A percentile compares a stretch with the other conserved stretches of the same genome.
phyloP scores from a whole-genome alignment of 192 early-diverging fungal species.

The Mortierella hygrophila region DNA sequence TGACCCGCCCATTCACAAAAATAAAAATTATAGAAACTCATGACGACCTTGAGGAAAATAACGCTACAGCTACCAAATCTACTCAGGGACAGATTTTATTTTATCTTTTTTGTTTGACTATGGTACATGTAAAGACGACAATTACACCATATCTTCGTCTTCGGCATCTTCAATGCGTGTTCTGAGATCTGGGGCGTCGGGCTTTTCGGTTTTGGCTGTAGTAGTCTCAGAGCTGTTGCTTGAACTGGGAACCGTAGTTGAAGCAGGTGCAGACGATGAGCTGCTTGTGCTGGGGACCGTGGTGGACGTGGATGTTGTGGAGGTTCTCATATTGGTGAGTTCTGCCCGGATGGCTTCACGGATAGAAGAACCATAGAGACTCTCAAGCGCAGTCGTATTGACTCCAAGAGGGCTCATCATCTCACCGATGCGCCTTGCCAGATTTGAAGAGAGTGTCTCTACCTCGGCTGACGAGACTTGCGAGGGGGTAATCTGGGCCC shows the following conservation, averaged over 20 bases:
- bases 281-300: background rate
- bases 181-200: background rate
- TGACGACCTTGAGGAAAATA: background rate
- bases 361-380: conserved; percentile 12
- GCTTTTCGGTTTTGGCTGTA: background rate
- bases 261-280: background rate
- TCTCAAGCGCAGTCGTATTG: background rate
- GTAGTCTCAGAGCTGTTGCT: background rate
- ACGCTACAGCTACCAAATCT: background rate
- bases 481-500: background rate
- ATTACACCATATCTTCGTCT: conserved; percentile 1
- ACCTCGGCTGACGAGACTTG: background rate
- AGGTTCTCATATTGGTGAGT: background rate
- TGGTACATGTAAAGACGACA: background rate
- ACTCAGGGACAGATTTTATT: background rate
- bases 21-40: too few relatives aligned
- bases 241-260: background rate
- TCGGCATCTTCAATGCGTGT: conserved; percentile 19
- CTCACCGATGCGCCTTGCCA: conserved; percentile 20
- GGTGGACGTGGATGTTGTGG: background rate
- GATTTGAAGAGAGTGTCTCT: conserved; percentile 23
- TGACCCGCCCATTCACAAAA: too few relatives aligned
- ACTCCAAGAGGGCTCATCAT: conserved; percentile 31
- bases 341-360: conserved; percentile 24
- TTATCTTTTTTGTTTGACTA: background rate